These are phyloP conservation scores for Kentomonas sorsogonicus DNA, from an alignment of 208 protist species.

Conservation along the genomic window DNA sequence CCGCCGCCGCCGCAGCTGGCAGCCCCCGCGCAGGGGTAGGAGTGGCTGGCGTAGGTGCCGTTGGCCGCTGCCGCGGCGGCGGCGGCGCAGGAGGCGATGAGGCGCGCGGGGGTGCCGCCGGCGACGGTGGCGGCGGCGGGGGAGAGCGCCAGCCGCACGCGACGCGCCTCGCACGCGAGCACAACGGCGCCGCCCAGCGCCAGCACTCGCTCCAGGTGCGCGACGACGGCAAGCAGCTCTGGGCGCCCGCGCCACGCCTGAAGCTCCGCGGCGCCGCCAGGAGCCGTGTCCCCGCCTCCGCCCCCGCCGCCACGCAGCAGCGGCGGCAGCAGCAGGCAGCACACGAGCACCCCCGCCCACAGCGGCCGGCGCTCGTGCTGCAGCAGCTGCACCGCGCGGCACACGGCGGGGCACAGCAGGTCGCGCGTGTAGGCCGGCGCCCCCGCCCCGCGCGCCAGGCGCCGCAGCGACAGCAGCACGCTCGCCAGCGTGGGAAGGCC, in stretches of 20 bases:
- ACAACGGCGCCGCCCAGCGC: conserved; percentile 23
- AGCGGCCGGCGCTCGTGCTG: conserved; percentile 32
- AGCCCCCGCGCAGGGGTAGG: no score
- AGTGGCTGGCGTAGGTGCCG: no score
- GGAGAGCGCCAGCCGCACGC: conserved; percentile 33
- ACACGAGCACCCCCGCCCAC: conserved; percentile 59
- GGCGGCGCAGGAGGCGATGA: background rate
- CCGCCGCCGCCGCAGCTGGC: no score
- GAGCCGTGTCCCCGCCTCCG: background rate
- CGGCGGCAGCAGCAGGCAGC: conserved; percentile 43
- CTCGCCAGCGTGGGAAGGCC: conserved; percentile 20
- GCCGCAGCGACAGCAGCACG: conserved; percentile 26
- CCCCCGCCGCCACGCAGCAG: conserved; percentile 21
- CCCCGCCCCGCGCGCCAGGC: conserved; percentile 9
- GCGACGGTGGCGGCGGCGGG: background rate
- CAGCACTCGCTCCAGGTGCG: conserved; percentile 28
- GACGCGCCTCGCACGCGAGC: conserved; percentile 30
- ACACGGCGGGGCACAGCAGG: conserved; percentile 18
- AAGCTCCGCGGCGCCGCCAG: background rate
- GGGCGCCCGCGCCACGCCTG: background rate
- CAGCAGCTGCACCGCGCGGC: conserved; percentile 22
- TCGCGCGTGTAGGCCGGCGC: conserved; percentile 11
- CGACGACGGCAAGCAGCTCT: conserved; percentile 21
- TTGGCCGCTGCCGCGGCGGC: no score
- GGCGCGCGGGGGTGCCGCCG: background rate